Conservation (phyloP, 2,329 filamentous ascomycete genomes). For the Stagonosporopsis tanaceti region DNA sequence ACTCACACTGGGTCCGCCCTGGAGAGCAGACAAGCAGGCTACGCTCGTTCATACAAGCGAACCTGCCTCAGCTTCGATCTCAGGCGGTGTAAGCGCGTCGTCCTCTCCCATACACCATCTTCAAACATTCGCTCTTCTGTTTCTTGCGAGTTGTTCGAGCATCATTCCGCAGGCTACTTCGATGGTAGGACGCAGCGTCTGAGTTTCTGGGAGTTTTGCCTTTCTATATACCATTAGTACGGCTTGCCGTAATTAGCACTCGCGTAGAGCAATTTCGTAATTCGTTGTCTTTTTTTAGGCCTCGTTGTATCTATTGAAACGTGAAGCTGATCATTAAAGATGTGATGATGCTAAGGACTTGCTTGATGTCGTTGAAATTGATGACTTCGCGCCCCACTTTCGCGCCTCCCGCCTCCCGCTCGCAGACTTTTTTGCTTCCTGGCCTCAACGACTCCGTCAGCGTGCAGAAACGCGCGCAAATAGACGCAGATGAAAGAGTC, state of each 20-base stretch:
- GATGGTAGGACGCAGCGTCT: constrained; percentile 15
- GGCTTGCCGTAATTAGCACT: constrained; percentile 14
- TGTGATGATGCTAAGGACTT: not conserved
- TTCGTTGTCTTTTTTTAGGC: not conserved
- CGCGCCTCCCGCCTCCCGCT: not conserved
- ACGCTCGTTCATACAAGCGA: constrained; percentile 13
- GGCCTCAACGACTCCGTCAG: not conserved
- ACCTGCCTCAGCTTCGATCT: constrained; percentile 13
- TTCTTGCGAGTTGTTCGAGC: not conserved
- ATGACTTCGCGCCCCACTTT: constrained; percentile 2
- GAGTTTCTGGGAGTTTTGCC: constrained; percentile 9
- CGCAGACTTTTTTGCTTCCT: not conserved
- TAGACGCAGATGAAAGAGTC: not conserved
- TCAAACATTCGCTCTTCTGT: not conserved
- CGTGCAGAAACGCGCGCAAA: constrained; percentile 22
- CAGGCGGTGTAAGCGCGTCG: constrained; percentile 7
- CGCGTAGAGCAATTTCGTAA: constrained; percentile 13
- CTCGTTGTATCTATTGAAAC: not conserved
- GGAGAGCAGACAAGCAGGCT: constrained; percentile 27
- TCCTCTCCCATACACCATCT: not conserved
- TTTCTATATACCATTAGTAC: constrained; percentile 17
- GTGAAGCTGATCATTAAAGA: not conserved
- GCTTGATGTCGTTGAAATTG: not conserved
- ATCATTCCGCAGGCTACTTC: constrained; percentile 2
- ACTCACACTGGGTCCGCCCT: constrained; percentile 29